Evolutionary conservation across 2,329 filamentous ascomycete species (phyloP).

Genomic region (Neoarthrinium moseri): DNA sequence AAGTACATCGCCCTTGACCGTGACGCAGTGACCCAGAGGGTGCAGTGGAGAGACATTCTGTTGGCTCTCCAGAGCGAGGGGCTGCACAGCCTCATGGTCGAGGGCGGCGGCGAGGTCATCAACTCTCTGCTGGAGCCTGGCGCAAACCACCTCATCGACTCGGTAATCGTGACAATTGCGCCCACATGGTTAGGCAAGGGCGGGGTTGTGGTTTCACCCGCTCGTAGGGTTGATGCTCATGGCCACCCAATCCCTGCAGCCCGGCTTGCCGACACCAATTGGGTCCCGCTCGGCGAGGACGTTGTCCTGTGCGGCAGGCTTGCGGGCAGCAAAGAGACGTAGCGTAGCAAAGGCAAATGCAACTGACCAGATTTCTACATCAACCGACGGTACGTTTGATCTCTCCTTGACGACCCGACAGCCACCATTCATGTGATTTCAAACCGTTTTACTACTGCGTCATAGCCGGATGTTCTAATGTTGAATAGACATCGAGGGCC

Average conservation of each 20-base stretch:
- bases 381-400: too few relatives aligned
- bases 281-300: constrained; percentile 79
- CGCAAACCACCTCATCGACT: constrained; percentile 64
- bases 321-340: constrained; percentile 8
- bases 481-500: neutral
- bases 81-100: constrained; percentile 82
- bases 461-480: too few relatives aligned
- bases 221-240: constrained; percentile 47
- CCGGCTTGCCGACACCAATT: constrained; percentile 65
- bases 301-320: constrained; percentile 76
- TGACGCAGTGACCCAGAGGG: constrained; percentile 21
- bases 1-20: constrained; percentile 43
- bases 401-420: too few relatives aligned
- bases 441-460: too few relatives aligned
- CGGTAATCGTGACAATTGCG: constrained; percentile 84
- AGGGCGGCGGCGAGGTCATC: constrained; percentile 81
- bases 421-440: too few relatives aligned
- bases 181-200: constrained; percentile 86
- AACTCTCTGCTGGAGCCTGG: constrained; percentile 71
- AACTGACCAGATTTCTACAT: too few relatives aligned
- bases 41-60: constrained; percentile 67
- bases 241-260: constrained; percentile 59
- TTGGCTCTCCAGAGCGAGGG: constrained; percentile 55
- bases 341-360: too few relatives aligned
- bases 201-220: constrained; percentile 76